Base-by-base conservation (phyloP, 176 grass and related monocot species). In the Secale cereale region DNA sequence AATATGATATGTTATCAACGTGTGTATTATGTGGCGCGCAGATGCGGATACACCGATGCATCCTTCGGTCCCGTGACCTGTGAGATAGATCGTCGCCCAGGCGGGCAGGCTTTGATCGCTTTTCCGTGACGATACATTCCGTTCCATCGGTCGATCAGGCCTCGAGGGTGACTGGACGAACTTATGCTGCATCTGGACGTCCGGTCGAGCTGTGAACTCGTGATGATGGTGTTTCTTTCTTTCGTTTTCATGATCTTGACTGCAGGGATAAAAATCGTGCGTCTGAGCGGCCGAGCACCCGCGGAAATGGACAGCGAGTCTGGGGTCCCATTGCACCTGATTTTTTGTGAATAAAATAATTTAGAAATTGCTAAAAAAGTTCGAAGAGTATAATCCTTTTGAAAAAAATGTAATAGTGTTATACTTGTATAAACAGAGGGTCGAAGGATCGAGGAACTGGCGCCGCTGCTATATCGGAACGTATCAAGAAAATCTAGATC, bases 51-150 rank as follows among this genome's bases (percentile, higher is more conserved):
- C 26, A 65, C 81, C 22, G 19, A 65, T 28, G 39, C 30, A 65
- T 36, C 70, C 76, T 85, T 16, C 13, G 31, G 76, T 75, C 57
- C 11, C 22, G 57, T 50, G 46, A 45, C 41, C 37, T 9, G 9
- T 40, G 8, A 40, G 37, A 13, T 9, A 40, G 37, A 40, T 45
- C 41, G 25, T 61, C 70, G 79, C 41, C 65, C 52, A 73, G 65
- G 46, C 15, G 17, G 48, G 7, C 10, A 82, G 65, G 22, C 10
- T 77, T 41, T 48, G 65, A 71, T 86, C 27, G 65, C 45, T 65
- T 83, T 83, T 69, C 27, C 46, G 33, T 75, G 39, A 76, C 78
- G 39, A 79, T 43, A 65, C 59, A 28, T 41, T 57, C 19, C 20
- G 19, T 78, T 83, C 56, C 65, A 25, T 23, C 57, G 19, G 6